Base-by-base conservation (phyloP, 139 green algal genomes). In the Dunaliella primolecta region DNA sequence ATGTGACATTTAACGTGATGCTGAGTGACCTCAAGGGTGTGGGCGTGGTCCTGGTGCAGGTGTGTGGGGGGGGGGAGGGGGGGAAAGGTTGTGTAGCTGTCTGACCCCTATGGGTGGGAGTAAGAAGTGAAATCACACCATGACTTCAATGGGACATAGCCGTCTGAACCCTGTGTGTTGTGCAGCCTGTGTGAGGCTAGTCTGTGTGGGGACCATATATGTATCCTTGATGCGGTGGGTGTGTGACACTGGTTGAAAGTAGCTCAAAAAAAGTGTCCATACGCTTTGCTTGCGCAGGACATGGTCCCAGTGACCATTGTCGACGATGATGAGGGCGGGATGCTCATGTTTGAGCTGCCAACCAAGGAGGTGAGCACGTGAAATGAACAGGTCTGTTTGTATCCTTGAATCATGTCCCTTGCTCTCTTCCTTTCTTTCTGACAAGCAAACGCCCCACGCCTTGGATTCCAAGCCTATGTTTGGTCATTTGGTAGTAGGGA, bases 261-360 rank as follows among this genome's bases (percentile, higher is more conserved):
- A 23, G 56, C 20, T 23, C 56, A 72, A 23, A 23, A 23, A 20
- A 23, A 72, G 20, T 20, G 23, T 23, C 56, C 20, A 23, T 72
- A 23, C 20, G 20, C 20, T 23, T 1, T 81, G n/a, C 32, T 81
- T n/a, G 35, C 25, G 0, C 71, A 81, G 70, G 20, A 38, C 3
- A 25, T 57, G 1, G 84, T 80, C n/a, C 36, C 32, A 0, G 80
- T 88, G 15, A 90, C 87, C 1, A 88, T 91, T n/a, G 87, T 91
- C 32, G 87, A 91, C 32, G 85, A 88, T 72, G 85, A 88, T 74
- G 87, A 91, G 29, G 81, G 84, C 31, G 87, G 87, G 2, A 72
- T 91, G 20, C 76, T 91, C 20, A 37, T 55, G 1, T 91, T 91
- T 75, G 84, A 88, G 81, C 81, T 88, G 37, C 85, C 87, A 27